Evolutionary conservation across 1,284 basidiomycete genomes (phyloP), one percentile per base, ranked within the genome.

Genomic region (Coriolopsis trogii): DNA sequence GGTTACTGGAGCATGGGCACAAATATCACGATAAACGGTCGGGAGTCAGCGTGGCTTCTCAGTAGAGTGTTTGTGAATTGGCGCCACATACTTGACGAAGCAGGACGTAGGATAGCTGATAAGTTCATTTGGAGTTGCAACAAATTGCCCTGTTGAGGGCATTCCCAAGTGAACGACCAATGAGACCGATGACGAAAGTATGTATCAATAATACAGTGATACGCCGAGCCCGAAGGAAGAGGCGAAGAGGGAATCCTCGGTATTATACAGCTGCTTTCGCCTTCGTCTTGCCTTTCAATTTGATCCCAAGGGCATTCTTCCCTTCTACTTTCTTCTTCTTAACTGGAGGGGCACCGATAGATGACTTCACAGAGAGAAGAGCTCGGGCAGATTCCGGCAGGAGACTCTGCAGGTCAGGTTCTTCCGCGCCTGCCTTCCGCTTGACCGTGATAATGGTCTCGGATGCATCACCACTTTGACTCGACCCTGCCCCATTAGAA

Each of bases 351-450:
- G 73, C 62, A 3, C 71, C 63, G 12, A 55, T 50, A 1, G 72
- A 63, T 7, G 80, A 75, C 6, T 76, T 69, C 20, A 44, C 51
- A 3, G 53, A 51, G 9, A 87, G 78, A 59, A 92, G 72, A 13
- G 85, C 78, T 49, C 84, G 82, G 1, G 88, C 80, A n/a, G 85
- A 79, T 41, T 87, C 86, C 4, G 89, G 82, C 23, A 96, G 72
- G 1, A 96, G 73, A 55, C 81, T 87, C 50, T 82, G 77, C 49
- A 92, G 68, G 10, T 86, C 79, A 3, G 90, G 89, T 61, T 92
- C 89, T 10, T 74, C 63, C 16, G 81, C 81, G 18, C 84, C 84
- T 5, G 90, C 90, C 64, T 91, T 89, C 40, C 90, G 82, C 73
- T 95, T 93, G 56, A 93, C 77, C 3, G 86, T 91, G 25, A 91